Percentiles rank a stretch among this genome's conserved stretches.
These are phyloP conservation scores for Maudiozyma saulgeensis DNA, from an alignment of 805 yeast species.

Conservation along the genomic window DNA sequence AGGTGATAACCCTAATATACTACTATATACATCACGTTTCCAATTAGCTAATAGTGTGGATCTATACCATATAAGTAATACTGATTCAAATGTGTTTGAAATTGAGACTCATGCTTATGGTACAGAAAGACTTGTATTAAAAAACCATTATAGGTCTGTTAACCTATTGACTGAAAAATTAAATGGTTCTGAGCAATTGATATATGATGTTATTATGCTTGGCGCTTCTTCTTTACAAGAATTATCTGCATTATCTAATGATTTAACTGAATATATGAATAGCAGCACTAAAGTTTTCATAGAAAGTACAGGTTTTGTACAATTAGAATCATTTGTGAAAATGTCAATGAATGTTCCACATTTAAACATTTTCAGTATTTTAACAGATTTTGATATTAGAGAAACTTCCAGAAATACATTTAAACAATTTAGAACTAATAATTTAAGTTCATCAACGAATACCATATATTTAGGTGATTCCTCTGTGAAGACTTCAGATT, in stretches of 20 bases:
- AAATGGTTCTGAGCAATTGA: slow-evolving; percentile 5
- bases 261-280: slow-evolving; percentile 26
- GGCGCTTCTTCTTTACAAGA: slow-evolving; percentile 45
- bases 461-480: slow-evolving; percentile 37
- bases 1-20: slow-evolving; percentile 25
- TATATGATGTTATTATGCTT: slow-evolving; percentile 38
- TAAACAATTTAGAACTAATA: slow-evolving; percentile 27
- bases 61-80: slow-evolving; percentile 25
- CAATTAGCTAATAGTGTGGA: slow-evolving; percentile 30
- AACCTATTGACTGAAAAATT: slow-evolving; percentile 7
- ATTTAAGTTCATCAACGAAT: slow-evolving; percentile 28
- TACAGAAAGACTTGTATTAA: slow-evolving; percentile 15
- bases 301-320: slow-evolving; percentile 65
- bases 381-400: slow-evolving; percentile 54
- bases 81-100: slow-evolving; percentile 12
- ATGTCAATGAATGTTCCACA: slow-evolving; percentile 33
- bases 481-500: slow-evolving; percentile 4
- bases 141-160: slow-evolving; percentile 22
- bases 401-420: slow-evolving; percentile 26
- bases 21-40: slow-evolving; percentile 26
- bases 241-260: slow-evolving; percentile 34
- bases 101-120: slow-evolving; percentile 25
- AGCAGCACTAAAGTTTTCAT: slow-evolving; percentile 44
- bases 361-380: slow-evolving; percentile 42
- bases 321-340: slow-evolving; percentile 59